A percentile compares a stretch with the other conserved stretches of the same genome.
phyloP scores from a whole-genome alignment of 192 early-diverging fungal species.

The Oehlia diaphana region DNA sequence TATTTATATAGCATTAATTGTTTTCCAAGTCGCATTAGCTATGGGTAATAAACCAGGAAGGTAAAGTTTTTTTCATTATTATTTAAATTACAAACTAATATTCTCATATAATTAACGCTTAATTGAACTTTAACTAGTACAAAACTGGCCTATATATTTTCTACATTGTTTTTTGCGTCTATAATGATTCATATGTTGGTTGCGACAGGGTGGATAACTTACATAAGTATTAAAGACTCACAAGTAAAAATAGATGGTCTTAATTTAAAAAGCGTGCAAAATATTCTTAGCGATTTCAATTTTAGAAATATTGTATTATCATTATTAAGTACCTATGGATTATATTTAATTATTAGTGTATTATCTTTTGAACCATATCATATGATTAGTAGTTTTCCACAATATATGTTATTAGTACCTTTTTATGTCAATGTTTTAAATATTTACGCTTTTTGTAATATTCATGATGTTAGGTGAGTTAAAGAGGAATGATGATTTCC shows the following conservation, averaged over 20 bases:
- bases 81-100: too few relatives aligned
- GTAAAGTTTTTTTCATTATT: constrained; percentile 14
- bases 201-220: constrained; percentile 49
- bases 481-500: too few relatives aligned
- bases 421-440: constrained; percentile 60
- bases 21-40: constrained; percentile 82
- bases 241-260: not conserved
- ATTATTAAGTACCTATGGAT: constrained; percentile 58
- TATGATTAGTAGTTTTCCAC: constrained; percentile 59
- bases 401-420: constrained; percentile 67
- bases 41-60: constrained; percentile 97
- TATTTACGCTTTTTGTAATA: constrained; percentile 34
- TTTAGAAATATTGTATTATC: constrained; percentile 52
- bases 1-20: constrained; percentile 74
- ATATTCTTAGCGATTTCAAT: constrained; percentile 46
- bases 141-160: constrained; percentile 52
- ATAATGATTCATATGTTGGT: constrained; percentile 57
- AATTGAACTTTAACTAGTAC: constrained; percentile 32
- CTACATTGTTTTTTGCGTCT: constrained; percentile 45
- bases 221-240: constrained; percentile 35
- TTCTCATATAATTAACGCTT: constrained; percentile 29
- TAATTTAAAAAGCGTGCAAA: not conserved
- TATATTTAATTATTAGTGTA: constrained; percentile 62
- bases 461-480: constrained; percentile 46
- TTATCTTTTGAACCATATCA: constrained; percentile 67